A percentile compares a stretch with the other conserved stretches of the same genome.
phyloP scores from a whole-genome alignment of 2,329 filamentous ascomycete species.

The Aspergillus ochraceus region DNA sequence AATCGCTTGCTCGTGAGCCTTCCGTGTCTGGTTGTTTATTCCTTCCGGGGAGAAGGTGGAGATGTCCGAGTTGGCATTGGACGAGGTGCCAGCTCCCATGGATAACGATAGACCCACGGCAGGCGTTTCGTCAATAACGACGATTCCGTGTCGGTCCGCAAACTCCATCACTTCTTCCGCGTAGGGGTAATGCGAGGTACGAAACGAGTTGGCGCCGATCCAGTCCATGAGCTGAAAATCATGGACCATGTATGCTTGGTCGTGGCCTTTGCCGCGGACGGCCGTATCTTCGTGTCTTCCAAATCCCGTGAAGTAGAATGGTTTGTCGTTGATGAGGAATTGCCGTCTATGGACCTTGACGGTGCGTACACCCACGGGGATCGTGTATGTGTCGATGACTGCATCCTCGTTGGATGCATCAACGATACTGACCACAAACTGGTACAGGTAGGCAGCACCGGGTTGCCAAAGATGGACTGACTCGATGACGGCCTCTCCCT shows the following conservation, averaged over 20 bases:
- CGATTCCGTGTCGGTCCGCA: not conserved
- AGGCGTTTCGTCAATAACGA: not conserved
- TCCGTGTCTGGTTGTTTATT: not conserved
- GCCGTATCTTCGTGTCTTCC: not conserved
- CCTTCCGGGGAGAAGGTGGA: not conserved
- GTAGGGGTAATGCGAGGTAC: slow-evolving; percentile 33
- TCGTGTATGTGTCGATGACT: not conserved
- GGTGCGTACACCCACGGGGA: not conserved
- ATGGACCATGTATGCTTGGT: slow-evolving; percentile 32
- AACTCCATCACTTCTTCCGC: slow-evolving; percentile 13
- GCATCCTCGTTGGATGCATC: not conserved
- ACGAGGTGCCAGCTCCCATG: no score
- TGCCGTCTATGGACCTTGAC: not conserved
- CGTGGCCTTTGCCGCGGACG: slow-evolving; percentile 18
- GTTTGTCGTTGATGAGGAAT: not conserved
- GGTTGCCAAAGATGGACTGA: no score
- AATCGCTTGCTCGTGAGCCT: not conserved
- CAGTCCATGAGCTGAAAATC: slow-evolving; percentile 32
- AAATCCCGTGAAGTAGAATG: not conserved
- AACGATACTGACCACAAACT: no score
- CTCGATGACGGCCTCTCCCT: no score
- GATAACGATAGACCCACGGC: not conserved
- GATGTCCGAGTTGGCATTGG: no score
- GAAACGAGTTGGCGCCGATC: slow-evolving; percentile 34
- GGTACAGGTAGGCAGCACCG: not conserved